phyloP scores from a whole-genome alignment of 1,284 basidiomycete species.

The Malassezia pachydermatis region DNA sequence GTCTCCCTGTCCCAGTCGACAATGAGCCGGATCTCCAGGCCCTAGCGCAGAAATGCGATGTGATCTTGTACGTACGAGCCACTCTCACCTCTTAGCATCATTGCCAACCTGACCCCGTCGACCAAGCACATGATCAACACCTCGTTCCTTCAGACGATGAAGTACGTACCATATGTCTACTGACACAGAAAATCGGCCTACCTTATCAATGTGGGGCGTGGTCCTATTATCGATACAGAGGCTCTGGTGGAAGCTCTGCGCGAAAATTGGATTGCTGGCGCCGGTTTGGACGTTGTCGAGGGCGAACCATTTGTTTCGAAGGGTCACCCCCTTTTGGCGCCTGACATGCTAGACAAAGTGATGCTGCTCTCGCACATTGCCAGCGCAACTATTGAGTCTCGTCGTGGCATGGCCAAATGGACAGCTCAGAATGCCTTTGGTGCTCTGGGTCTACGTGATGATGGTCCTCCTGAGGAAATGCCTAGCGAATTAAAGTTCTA shows the following conservation, averaged over 20 bases:
- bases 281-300: constrained; percentile 85
- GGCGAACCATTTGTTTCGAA: constrained; percentile 65
- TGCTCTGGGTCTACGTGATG: constrained; percentile 22
- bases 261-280: constrained; percentile 72
- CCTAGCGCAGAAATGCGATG: constrained; percentile 24
- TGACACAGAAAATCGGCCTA: constrained; percentile 23
- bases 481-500: constrained; percentile 23
- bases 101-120: constrained; percentile 64
- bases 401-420: constrained; percentile 62
- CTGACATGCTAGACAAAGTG: constrained; percentile 53
- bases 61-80: constrained; percentile 22
- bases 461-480: constrained; percentile 22
- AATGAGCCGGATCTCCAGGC: constrained; percentile 25
- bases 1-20: constrained; percentile 19
- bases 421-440: constrained; percentile 32
- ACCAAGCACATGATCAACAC: constrained; percentile 67
- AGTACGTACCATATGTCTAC: constrained; percentile 51
- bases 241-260: constrained; percentile 71
- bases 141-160: constrained; percentile 69
- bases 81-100: constrained; percentile 51
- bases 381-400: constrained; percentile 74
- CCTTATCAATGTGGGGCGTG: constrained; percentile 45
- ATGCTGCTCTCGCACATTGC: constrained; percentile 79
- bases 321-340: constrained; percentile 64
- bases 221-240: constrained; percentile 65